These are phyloP conservation scores for Mycena sp. DNA, from an alignment of 1,284 basidiomycete species.

Conservation along the genomic window DNA sequence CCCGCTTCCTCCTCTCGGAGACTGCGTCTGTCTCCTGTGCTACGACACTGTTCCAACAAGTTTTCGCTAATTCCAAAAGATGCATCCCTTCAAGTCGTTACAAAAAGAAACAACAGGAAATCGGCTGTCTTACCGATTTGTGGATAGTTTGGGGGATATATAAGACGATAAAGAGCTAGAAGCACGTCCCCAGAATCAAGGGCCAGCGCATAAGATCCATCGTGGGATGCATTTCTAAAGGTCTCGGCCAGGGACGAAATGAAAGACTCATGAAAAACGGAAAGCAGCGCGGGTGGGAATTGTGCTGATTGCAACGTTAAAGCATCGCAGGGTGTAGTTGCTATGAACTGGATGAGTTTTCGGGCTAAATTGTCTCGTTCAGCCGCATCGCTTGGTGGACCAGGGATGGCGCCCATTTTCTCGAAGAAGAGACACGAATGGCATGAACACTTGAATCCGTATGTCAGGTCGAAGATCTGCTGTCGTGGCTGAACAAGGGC, in stretches of 20 bases:
- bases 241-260: conserved; percentile 65
- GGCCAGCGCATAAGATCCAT: conserved; percentile 62
- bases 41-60: conserved; percentile 69
- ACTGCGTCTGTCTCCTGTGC: conserved; percentile 38
- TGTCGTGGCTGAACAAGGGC: conserved; percentile 70
- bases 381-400: conserved; percentile 44
- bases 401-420: conserved; percentile 45
- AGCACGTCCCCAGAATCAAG: conserved; percentile 63
- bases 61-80: conserved; percentile 77
- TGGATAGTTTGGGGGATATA: conserved; percentile 79
- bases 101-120: conserved; percentile 3
- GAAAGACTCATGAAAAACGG: conserved; percentile 64
- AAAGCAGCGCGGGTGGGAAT: conserved; percentile 51
- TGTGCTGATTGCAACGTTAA: conserved; percentile 42
- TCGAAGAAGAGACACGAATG: conserved; percentile 58
- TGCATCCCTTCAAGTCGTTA: conserved; percentile 64
- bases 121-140: conserved; percentile 67
- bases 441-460: conserved; percentile 76
- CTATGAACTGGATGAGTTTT: conserved; percentile 50
- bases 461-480: conserved; percentile 65
- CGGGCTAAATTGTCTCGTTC: conserved; percentile 45
- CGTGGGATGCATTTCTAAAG: conserved; percentile 74
- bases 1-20: conserved; percentile 32
- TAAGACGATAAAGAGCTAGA: conserved; percentile 68
- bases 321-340: conserved; percentile 11